phyloP scores from a whole-genome alignment of 2,329 filamentous ascomycete species.

The Cryphonectria radicalis region DNA sequence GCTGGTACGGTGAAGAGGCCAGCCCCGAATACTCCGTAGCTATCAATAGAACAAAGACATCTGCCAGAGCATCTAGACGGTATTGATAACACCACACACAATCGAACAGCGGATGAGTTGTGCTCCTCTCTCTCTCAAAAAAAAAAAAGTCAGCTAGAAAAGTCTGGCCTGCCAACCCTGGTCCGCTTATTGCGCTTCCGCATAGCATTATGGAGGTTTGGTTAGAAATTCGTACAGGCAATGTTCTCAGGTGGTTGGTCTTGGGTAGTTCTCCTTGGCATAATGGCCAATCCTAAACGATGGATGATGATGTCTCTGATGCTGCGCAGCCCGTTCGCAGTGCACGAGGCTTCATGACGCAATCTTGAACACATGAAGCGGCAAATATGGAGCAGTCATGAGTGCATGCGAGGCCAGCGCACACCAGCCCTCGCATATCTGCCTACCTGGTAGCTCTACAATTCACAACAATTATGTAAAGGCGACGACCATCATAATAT shows the following conservation, averaged over 20 bases:
- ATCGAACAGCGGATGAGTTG: background rate
- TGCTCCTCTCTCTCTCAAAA: background rate
- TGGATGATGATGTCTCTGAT: background rate
- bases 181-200: background rate
- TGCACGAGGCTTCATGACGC: background rate
- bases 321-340: background rate
- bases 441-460: constrained; percentile 1
- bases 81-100: background rate
- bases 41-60: constrained; percentile 10
- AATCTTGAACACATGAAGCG: background rate
- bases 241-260: background rate
- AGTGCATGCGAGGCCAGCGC: background rate
- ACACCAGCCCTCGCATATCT: constrained; percentile 4
- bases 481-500: background rate
- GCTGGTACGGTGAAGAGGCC: constrained; percentile 38
- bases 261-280: background rate
- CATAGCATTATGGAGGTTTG: background rate
- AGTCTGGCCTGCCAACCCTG: background rate
- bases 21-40: constrained; percentile 32
- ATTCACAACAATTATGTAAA: constrained; percentile 8
- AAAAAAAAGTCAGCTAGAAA: background rate
- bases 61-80: constrained; percentile 3
- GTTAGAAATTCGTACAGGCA: background rate
- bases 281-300: background rate
- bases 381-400: background rate